Base-by-base conservation (phyloP, 352 stramenopile species). In the Thalassiosira pacifica region DNA sequence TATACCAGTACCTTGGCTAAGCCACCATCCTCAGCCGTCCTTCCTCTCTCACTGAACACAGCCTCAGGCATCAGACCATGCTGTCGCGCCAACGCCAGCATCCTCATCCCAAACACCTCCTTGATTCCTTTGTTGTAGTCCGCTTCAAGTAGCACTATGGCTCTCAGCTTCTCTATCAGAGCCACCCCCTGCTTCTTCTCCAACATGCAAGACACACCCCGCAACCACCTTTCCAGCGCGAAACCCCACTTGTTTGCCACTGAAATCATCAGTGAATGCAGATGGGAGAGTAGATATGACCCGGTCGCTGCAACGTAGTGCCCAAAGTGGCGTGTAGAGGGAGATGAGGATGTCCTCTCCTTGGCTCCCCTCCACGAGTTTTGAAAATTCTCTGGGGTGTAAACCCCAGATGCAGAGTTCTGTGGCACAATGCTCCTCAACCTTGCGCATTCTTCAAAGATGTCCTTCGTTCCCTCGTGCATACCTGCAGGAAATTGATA, bases 281-380 rank as follows among this genome's bases (percentile, higher is more conserved):
- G 68, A 16, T 82, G 24, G 16, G 66, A 82, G 18, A 85, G 59
- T 6, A 67, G 32, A 4, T 48, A 24, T 10, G 57, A 86, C 0
- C 67, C 5, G 19, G 70, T 45, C 8, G 60, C 81, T 19, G 74
- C 68, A 18, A 75, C 88, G 65, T 85, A 88, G 59, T 88, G 79
- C 0, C 79, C 73, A 42, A 90, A 90, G 27, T 86, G 79, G 0
- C 34, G 10, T 42, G 64, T 45, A 13, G 79, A 88, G 1, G 53
- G n/a, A 34, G 84, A 90, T 0, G 79, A 90, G 0, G 79, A 88
- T 9, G 84, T 90, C 32, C 76, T 52, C 66, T 85, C 80, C 1
- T 74, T 76, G 19, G 63, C 24, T 22, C 69, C 82, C 16, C 31
- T 61, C 84, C 79, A 87, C 13, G n/a, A n/a, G 37, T 71, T 24